These are phyloP conservation scores for Fusarium proliferatum DNA, from an alignment of 2,329 filamentous ascomycete genomes.

Conservation along the genomic window DNA sequence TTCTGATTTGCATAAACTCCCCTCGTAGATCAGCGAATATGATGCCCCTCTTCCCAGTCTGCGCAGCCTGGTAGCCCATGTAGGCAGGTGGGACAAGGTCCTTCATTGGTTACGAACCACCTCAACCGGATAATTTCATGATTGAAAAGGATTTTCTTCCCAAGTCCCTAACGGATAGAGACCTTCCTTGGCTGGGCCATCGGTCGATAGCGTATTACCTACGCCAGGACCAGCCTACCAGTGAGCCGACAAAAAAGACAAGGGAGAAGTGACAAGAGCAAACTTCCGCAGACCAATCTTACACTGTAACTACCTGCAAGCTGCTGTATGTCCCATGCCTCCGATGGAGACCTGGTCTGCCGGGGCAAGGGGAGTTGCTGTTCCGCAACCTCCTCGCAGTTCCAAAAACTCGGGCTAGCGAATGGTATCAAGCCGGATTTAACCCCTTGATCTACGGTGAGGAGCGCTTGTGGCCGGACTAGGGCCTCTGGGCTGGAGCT, in stretches of 20 bases:
- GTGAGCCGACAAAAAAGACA: constrained; percentile 2
- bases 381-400: constrained; percentile 34
- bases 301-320: constrained; percentile 7
- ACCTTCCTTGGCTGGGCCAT: constrained; percentile 12
- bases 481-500: constrained; percentile 30
- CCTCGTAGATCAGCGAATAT: constrained; percentile 11
- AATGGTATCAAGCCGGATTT: constrained; percentile 36
- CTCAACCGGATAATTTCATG: constrained; percentile 20
- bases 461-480: constrained; percentile 33
- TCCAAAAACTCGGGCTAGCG: constrained; percentile 40
- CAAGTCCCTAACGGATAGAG: constrained; percentile 7
- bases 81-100: constrained; percentile 3
- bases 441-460: constrained; percentile 40
- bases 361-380: constrained; percentile 35
- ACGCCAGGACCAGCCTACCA: constrained; percentile 16
- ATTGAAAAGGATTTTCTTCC: constrained; percentile 19
- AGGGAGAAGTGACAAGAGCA: constrained; percentile 33
- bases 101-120: constrained; percentile 7
- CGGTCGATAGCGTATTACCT: constrained; percentile 23
- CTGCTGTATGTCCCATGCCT: constrained; percentile 1
- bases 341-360: constrained; percentile 29
- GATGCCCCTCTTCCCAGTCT: constrained; percentile 9
- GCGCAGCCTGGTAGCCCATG: background rate
- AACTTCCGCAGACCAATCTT: constrained; percentile 18
- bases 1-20: constrained; percentile 30